A percentile compares a stretch with the other conserved stretches of the same genome.
Evolutionary conservation across 2,329 filamentous ascomycete species (phyloP).

Genomic region (Colletotrichum liriopes): DNA sequence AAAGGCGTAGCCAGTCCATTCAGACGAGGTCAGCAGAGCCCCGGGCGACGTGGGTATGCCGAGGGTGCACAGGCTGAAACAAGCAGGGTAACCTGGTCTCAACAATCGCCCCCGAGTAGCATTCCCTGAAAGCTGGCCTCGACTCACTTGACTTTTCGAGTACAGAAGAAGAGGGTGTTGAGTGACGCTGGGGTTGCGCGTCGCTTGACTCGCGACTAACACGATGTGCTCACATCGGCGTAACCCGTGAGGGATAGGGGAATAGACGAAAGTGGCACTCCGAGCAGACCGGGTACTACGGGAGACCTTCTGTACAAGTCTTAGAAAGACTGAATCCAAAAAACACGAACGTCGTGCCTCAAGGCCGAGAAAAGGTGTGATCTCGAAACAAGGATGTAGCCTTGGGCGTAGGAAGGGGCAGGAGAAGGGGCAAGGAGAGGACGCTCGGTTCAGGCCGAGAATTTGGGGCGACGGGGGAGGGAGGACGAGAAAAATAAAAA

Average conservation of each 20-base stretch:
- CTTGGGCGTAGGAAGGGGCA: constrained; percentile 33
- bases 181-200: background rate
- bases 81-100: constrained; percentile 2
- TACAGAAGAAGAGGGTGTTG: background rate
- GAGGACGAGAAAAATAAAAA: background rate
- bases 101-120: background rate
- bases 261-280: background rate
- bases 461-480: background rate
- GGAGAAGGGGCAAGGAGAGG: constrained; percentile 28
- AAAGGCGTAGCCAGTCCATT: background rate
- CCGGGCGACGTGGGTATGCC: background rate
- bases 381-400: constrained; percentile 39
- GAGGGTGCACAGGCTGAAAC: constrained; percentile 17
- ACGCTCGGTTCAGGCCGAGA: constrained; percentile 18
- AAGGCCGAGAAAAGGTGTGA: constrained; percentile 8
- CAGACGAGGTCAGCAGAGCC: background rate
- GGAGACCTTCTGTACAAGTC: constrained; percentile 22
- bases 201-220: constrained; percentile 4
- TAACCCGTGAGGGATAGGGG: background rate
- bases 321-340: background rate
- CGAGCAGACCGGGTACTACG: background rate
- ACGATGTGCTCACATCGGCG: background rate
- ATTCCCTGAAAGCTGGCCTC: background rate
- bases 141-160: background rate
- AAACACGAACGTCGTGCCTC: constrained; percentile 5